Base-by-base conservation (phyloP, 129 eudicot species). In the Flaveria brownii region DNA sequence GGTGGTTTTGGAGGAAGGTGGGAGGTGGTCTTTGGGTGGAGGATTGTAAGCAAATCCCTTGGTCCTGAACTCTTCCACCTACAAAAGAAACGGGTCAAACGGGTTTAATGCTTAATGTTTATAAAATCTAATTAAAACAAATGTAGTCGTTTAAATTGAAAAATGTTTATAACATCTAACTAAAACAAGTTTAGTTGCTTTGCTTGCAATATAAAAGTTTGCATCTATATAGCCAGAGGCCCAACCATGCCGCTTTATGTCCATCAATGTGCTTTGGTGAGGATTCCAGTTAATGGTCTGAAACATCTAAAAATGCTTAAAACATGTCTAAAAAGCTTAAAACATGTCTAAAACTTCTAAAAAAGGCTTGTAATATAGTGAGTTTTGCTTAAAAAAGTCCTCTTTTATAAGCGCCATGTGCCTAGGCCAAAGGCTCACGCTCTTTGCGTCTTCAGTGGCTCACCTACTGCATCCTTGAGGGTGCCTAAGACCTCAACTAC, bases 1-100 rank as follows among this genome's bases (percentile, higher is more conserved):
- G 71, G 87, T 4, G 80, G 82, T 28, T 74, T 67, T 80, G 68
- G 83, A 47, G 76, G 91, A 42, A 45, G 83, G 25, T 63, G 70
- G 83, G 82, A 49, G 60, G 83, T 52, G 79, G 87, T 55, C 68
- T 50, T 73, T 73, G 70, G 81, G 74, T 68, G 90, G 85, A 57
- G 68, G 54, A 67, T 74, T 80, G 77, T 66, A 66, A 9, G 73
- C 76, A 30, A 70, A 46, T 45, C 63, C 77, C 5, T 70, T 60
- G 26, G 59, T 78, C 46, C 63, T 70, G 9, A 70, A 46, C 30
- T 78, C 82, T 78, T 78, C 82, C 9, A 78, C 82, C 82, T 78
- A 15, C 30, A 68, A 25, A 46, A 25, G 30, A 39, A 30, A 28
- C 20, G 42, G 42, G 68, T 13, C 42, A 26, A 61, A 61, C 42